These are phyloP conservation scores for Notholithocarpus densiflorus DNA, from an alignment of 306 rosid species.

Conservation along the genomic window DNA sequence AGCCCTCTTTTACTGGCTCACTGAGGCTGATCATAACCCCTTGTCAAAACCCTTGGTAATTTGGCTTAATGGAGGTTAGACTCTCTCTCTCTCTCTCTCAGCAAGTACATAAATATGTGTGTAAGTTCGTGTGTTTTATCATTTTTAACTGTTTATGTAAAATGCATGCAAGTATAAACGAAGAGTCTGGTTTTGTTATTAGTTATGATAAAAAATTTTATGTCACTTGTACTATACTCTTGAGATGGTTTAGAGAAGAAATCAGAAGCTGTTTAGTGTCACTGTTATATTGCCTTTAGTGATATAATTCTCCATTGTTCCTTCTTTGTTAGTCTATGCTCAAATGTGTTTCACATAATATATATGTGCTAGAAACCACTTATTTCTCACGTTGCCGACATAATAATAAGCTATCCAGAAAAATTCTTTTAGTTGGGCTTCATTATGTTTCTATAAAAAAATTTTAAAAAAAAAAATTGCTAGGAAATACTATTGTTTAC, in stretches of 20 bases:
- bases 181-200: not conserved
- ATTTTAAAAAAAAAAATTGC: not conserved
- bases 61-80: slow-evolving; percentile 97
- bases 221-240: not conserved
- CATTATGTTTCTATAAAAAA: not conserved
- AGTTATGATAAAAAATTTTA: not conserved
- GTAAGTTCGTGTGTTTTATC: not conserved
- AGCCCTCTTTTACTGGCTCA: slow-evolving; percentile 98
- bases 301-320: not conserved
- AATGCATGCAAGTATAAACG: not conserved
- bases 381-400: not conserved
- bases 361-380: not conserved
- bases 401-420: not conserved
- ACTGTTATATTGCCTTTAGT: slow-evolving; percentile 28
- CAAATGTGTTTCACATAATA: not conserved
- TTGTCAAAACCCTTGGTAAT: slow-evolving; percentile 68
- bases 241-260: not conserved
- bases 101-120: not conserved
- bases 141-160: not conserved
- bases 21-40: slow-evolving; percentile 64
- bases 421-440: not conserved
- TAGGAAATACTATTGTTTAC: not conserved
- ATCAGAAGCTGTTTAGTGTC: not conserved
- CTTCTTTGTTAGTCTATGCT: slow-evolving; percentile 5
- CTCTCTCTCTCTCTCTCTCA: not conserved